phyloP scores from a whole-genome alignment of 768 basidiomycete genomes.

The Amanita rimosa region DNA sequence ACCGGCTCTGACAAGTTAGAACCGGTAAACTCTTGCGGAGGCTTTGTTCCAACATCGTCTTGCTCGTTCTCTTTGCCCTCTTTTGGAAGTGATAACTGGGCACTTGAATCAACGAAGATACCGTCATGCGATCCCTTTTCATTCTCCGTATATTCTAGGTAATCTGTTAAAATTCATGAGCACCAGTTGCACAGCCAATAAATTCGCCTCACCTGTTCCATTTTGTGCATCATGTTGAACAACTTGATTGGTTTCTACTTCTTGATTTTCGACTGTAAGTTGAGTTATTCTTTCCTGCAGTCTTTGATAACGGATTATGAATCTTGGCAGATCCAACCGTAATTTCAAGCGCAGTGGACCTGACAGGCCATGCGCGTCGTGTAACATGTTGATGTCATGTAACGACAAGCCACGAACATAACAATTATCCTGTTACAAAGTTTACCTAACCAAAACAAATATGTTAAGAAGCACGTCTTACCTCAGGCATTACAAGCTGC shows the following conservation, averaged over 20 bases:
- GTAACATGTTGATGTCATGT: constrained; percentile 61
- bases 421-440: constrained; percentile 47
- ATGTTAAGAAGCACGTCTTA: constrained; percentile 15
- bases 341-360: constrained; percentile 57
- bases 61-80: neutral
- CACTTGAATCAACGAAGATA: neutral
- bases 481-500: constrained; percentile 56
- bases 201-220: neutral
- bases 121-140: neutral
- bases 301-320: constrained; percentile 53
- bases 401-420: constrained; percentile 58
- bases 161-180: neutral
- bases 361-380: constrained; percentile 49
- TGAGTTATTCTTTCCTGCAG: constrained; percentile 45
- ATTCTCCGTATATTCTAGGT: neutral
- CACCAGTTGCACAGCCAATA: no score
- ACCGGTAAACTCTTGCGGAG: neutral
- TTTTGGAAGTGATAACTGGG: neutral
- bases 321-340: constrained; percentile 38
- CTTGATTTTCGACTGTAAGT: constrained; percentile 11
- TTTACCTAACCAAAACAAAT: neutral
- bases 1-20: neutral
- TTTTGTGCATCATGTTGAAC: neutral
- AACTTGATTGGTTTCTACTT: neutral
- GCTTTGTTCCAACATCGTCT: neutral